These are phyloP conservation scores for Suillus subaureus DNA, from an alignment of 768 basidiomycete species.

Conservation along the genomic window DNA sequence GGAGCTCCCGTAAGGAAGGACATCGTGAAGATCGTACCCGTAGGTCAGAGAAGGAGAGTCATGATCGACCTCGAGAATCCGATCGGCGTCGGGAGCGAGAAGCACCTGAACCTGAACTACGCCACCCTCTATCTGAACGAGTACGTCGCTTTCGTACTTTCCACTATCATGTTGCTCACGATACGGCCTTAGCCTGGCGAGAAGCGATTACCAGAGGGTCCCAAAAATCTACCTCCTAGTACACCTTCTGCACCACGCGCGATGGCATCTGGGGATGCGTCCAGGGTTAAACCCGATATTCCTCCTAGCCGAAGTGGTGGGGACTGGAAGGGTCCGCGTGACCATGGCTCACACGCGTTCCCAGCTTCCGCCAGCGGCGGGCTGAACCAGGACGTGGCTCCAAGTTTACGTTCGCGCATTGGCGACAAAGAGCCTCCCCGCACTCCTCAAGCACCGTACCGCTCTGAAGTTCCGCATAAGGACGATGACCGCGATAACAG, in stretches of 20 bases:
- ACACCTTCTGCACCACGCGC: slow-evolving; percentile 74
- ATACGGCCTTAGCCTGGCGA: slow-evolving; percentile 44
- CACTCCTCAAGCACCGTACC: slow-evolving; percentile 46
- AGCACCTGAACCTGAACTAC: slow-evolving; percentile 48
- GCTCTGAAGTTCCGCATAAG: slow-evolving; percentile 44
- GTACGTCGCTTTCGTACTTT: slow-evolving; percentile 38
- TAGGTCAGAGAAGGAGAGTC: slow-evolving; percentile 68
- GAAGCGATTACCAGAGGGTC: slow-evolving; percentile 58
- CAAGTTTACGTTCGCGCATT: slow-evolving; percentile 58
- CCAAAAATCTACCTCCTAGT: slow-evolving; percentile 54
- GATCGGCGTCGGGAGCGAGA: slow-evolving; percentile 71
- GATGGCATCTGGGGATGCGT: slow-evolving; percentile 55
- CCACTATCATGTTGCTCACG: slow-evolving; percentile 11
- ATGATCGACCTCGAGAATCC: slow-evolving; percentile 68
- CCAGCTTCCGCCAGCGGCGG: slow-evolving; percentile 20
- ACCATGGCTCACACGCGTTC: slow-evolving; percentile 31
- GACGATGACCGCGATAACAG: slow-evolving; percentile 70
- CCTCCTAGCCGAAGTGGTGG: slow-evolving; percentile 43
- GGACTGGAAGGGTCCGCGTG: slow-evolving; percentile 50
- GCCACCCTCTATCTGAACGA: slow-evolving; percentile 59
- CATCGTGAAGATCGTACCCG: slow-evolving; percentile 77
- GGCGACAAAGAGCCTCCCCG: slow-evolving; percentile 57
- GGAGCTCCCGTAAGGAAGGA: slow-evolving; percentile 76
- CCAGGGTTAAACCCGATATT: slow-evolving; percentile 46
- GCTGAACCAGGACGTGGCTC: slow-evolving; percentile 25